Conservation (phyloP, 2,329 filamentous ascomycete genomes). For the Boeremia lycopersici region DNA sequence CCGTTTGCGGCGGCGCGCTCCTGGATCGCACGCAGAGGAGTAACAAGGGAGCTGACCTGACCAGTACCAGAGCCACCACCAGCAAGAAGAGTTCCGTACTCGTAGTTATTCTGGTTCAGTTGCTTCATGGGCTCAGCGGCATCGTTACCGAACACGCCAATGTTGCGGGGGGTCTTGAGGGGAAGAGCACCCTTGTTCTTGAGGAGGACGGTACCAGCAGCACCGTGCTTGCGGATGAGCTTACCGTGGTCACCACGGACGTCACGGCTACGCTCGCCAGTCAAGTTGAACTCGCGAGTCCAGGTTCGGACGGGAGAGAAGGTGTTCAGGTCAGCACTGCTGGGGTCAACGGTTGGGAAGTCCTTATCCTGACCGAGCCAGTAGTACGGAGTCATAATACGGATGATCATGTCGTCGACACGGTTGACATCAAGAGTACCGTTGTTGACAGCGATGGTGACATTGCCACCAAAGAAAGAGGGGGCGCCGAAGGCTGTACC, state of each 20-base stretch:
- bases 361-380: conserved; percentile 51
- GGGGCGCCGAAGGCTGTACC: conserved; percentile 33
- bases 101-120: conserved; percentile 43
- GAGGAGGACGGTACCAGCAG: conserved; percentile 51
- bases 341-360: conserved; percentile 47
- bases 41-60: conserved; percentile 49
- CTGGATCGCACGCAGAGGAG: conserved; percentile 51
- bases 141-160: conserved; percentile 58
- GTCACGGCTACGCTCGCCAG: conserved; percentile 39
- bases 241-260: conserved; percentile 51
- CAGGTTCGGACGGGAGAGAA: conserved; percentile 51
- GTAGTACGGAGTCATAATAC: conserved; percentile 56
- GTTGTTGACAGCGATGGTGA: conserved; percentile 49
- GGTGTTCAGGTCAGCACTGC: conserved; percentile 36
- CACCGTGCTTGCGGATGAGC: conserved; percentile 50
- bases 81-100: conserved; percentile 51
- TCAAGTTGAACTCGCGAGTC: conserved; percentile 44
- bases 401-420: conserved; percentile 55
- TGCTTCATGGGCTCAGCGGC: conserved; percentile 54
- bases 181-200: conserved; percentile 61
- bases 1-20: conserved; percentile 33
- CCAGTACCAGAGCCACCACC: conserved; percentile 53
- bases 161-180: conserved; percentile 57
- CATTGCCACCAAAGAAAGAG: conserved; percentile 54
- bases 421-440: conserved; percentile 49